Base-by-base conservation (phyloP, 2,329 filamentous ascomycete species). In the Cladosporium cucumerinum region DNA sequence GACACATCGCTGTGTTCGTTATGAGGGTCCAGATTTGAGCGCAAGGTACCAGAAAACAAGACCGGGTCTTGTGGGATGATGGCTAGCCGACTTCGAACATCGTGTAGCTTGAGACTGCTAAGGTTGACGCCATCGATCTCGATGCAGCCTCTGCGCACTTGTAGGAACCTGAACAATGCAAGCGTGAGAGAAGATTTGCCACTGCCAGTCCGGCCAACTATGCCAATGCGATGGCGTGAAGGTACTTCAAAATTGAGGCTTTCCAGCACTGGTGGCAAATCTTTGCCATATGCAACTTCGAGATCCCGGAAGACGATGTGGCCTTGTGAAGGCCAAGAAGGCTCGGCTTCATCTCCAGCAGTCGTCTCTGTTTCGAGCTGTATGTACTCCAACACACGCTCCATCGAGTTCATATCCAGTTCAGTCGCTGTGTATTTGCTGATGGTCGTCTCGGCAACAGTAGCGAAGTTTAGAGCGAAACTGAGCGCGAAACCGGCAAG, bases 391-490 rank as follows among this genome's bases (percentile, higher is more conserved):
- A 46, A 12, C 0, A 46, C n/a, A 21, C 39, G 39, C 1, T 46
- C 39, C 39, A 46, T 46, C n/a, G 39, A 46, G n/a, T 46, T 46
- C 39, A 46, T 46, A 3, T 46, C 39, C n/a, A 46, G n/a, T 46
- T 46, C 39, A 4, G 39, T 46, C n/a, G 39, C 39, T 8, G 39
- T 46, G 10, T 46, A 46, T 12, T 46, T 46, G n/a, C n/a, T 21
- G 18, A 46, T 46, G 8, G 39, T 46, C 10, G 39, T 46, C n/a
- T 46, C 39, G 39, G 39, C 39, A 7, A 46, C 96, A 75, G 97
- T 93, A 0, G 92, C 94, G 72, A 97, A 97, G 2, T 91, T 92
- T 71, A 97, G 91, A 11, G 93, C 93, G 72, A 97, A 97, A 64
- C 91, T 96, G 69, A 97, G 80, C 5, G 93, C 95, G 67, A 97